Conservation (phyloP, 257 asterid genomes). For the Paulownia fortunei region DNA sequence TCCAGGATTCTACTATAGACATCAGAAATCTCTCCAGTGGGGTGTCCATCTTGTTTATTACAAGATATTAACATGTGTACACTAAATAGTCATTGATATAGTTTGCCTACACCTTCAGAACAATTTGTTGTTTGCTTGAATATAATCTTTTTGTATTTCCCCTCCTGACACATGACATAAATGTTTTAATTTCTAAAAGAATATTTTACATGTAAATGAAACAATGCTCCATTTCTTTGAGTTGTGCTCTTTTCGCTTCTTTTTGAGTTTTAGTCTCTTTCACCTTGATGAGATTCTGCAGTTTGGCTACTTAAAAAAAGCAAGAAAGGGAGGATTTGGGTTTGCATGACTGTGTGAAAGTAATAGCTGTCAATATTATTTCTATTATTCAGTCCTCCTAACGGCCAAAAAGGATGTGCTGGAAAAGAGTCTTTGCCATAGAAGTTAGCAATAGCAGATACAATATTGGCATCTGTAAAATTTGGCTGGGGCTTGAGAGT, state of each 20-base stretch:
- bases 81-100: conserved; percentile 41
- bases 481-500: conserved; percentile 33
- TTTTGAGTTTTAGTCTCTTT: not conserved
- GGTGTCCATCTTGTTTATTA: conserved; percentile 22
- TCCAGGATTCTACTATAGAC: conserved; percentile 34
- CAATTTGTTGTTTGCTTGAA: conserved; percentile 33
- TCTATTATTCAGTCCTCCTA: conserved; percentile 20
- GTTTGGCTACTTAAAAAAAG: conserved; percentile 23
- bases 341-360: conserved; percentile 22
- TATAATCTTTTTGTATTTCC: conserved; percentile 10
- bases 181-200: not conserved
- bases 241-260: not conserved
- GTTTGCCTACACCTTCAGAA: conserved; percentile 42
- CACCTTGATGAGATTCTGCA: not conserved
- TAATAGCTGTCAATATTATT: conserved; percentile 23
- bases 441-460: conserved; percentile 50
- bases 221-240: not conserved
- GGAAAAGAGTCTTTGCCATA: conserved; percentile 40
- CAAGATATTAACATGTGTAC: conserved; percentile 37
- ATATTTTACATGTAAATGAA: not conserved
- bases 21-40: conserved; percentile 29
- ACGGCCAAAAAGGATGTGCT: conserved; percentile 23
- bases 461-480: conserved; percentile 32
- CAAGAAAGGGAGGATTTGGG: conserved; percentile 19
- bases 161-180: not conserved